Percentiles rank a stretch among this genome's conserved stretches.
phyloP scores from a whole-genome alignment of 2,329 filamentous ascomycete genomes.

The Fusarium concolor region DNA sequence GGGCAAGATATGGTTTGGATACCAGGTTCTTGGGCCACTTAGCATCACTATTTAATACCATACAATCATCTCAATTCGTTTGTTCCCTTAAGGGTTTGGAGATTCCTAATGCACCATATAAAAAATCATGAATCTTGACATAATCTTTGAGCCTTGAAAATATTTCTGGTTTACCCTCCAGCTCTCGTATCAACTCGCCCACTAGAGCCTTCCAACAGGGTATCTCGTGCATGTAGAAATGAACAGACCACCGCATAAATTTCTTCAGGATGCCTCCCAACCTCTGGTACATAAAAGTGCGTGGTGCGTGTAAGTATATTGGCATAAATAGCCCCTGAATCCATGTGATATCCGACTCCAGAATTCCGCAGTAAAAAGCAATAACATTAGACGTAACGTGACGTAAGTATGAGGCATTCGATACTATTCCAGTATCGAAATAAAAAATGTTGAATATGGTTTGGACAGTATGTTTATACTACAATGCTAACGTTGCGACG shows the following conservation, averaged over 20 bases:
- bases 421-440: background rate
- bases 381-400: constrained; percentile 31
- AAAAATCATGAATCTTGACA: constrained; percentile 2
- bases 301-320: constrained; percentile 16
- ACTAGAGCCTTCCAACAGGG: constrained; percentile 43
- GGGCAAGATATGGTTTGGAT: constrained; percentile 26
- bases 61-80: constrained; percentile 5
- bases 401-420: constrained; percentile 12
- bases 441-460: background rate
- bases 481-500: constrained; percentile 73
- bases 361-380: constrained; percentile 24
- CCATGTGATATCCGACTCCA: constrained; percentile 28
- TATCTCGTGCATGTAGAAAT: constrained; percentile 48
- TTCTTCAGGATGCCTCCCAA: constrained; percentile 26
- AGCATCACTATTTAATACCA: constrained; percentile 1
- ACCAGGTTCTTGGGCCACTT: constrained; percentile 13
- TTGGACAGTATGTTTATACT: constrained; percentile 49
- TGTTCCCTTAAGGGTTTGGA: background rate
- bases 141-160: background rate
- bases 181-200: constrained; percentile 22
- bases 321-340: constrained; percentile 11
- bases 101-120: background rate
- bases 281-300: constrained; percentile 25
- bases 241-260: constrained; percentile 43
- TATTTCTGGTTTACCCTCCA: constrained; percentile 3